Percentiles rank a stretch among this genome's conserved stretches.
Conservation (phyloP, 768 basidiomycete species). For the Cystofilobasidium bisporidii region DNA sequence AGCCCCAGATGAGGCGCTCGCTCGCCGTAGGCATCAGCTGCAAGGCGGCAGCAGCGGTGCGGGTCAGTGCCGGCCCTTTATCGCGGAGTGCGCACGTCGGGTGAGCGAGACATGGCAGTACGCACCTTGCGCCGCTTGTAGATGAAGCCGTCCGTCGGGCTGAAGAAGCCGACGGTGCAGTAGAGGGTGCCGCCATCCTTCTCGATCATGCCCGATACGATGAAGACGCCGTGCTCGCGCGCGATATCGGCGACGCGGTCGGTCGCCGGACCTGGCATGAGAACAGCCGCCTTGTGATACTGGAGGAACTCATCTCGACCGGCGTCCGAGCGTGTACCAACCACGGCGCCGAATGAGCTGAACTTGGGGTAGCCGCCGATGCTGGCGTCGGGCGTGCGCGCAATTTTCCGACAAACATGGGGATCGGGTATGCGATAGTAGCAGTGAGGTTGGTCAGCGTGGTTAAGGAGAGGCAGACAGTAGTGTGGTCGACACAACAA, state of each 20-base stretch:
- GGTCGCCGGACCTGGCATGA: conserved; percentile 48
- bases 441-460: no score
- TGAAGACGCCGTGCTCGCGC: conserved; percentile 47
- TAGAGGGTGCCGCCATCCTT: conserved; percentile 54
- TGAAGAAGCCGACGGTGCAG: conserved; percentile 53
- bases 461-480: no score
- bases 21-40: conserved; percentile 51
- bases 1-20: conserved; percentile 57
- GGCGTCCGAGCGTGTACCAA: conserved; percentile 47
- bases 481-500: no score
- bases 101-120: no score
- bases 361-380: conserved; percentile 33
- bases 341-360: conserved; percentile 44
- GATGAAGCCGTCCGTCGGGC: conserved; percentile 49
- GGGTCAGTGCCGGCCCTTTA: no score
- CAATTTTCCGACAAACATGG: no score
- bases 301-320: conserved; percentile 55
- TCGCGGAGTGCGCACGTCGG: no score
- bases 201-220: conserved; percentile 56
- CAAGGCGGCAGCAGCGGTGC: no score
- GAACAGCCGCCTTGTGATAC: conserved; percentile 51
- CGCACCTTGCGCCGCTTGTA: conserved; percentile 52
- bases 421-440: no score
- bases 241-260: conserved; percentile 48
- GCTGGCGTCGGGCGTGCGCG: conserved; percentile 4